Conservation (phyloP, 2,329 filamentous ascomycete genomes). For the Pseudogymnoascus sp. region DNA sequence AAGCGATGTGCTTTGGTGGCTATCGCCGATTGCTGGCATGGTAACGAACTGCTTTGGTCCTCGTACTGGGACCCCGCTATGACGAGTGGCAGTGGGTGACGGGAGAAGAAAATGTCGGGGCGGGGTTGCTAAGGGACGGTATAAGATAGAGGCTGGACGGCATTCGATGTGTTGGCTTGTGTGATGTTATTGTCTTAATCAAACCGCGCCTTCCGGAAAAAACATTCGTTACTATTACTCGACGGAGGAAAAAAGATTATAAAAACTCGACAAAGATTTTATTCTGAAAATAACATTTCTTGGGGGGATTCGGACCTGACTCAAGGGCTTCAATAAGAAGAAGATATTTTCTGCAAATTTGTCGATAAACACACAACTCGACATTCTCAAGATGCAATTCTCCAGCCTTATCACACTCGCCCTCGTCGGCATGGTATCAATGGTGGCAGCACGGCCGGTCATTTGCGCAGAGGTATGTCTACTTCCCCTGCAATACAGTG, state of each 20-base stretch:
- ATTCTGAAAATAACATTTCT: not conserved
- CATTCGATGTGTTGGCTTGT: not conserved
- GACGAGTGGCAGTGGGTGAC: not conserved
- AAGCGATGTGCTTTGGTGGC: not conserved
- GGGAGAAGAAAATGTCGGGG: not conserved
- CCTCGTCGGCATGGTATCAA: not conserved
- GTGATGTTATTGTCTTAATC: not conserved
- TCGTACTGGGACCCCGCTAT: not conserved
- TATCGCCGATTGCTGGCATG: not conserved
- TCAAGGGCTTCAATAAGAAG: not conserved
- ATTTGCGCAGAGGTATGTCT: not conserved
- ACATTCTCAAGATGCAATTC: slow-evolving; percentile 7
- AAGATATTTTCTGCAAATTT: not conserved
- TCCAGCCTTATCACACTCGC: not conserved
- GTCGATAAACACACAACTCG: not conserved
- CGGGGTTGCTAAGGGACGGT: not conserved
- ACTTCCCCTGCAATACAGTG: not conserved
- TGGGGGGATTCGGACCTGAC: not conserved
- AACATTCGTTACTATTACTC: not conserved
- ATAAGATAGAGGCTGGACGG: not conserved
- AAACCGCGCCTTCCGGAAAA: not conserved
- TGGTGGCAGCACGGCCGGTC: not conserved
- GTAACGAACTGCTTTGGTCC: not conserved
- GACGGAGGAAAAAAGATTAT: not conserved
- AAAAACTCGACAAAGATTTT: not conserved